Conservation (phyloP, 768 basidiomycete species). For the Phaeotremella fagi region DNA sequence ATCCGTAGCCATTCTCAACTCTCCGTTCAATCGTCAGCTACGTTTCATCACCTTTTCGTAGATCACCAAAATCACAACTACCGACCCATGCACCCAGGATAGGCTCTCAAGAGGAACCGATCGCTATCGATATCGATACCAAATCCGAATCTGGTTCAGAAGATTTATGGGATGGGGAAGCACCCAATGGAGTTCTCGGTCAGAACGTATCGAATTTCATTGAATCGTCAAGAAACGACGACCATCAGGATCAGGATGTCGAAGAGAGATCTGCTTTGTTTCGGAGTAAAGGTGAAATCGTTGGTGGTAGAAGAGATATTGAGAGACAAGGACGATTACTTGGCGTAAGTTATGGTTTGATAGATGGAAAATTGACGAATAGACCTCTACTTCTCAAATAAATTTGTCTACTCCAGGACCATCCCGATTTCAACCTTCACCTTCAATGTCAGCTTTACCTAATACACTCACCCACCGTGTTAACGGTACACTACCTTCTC, state of each 20-base stretch:
- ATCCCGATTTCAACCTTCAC: background rate
- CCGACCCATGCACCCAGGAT: constrained; percentile 9
- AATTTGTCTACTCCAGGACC: background rate
- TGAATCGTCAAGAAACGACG: too few species aligned
- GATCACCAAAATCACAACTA: constrained; percentile 10
- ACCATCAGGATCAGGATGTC: too few species aligned
- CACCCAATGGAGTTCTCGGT: constrained; percentile 15
- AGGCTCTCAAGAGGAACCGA: too few species aligned
- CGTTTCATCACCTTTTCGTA: constrained; percentile 29
- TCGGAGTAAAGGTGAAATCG: constrained; percentile 21
- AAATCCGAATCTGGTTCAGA: constrained; percentile 39
- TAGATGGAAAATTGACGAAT: too few species aligned
- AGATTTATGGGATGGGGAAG: constrained; percentile 33
- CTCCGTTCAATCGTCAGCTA: constrained; percentile 26
- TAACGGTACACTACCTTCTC: background rate
- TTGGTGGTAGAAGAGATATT: constrained; percentile 25
- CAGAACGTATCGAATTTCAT: constrained; percentile 33
- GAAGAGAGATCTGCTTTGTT: constrained; percentile 13
- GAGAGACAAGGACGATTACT: constrained; percentile 7
- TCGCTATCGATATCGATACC: constrained; percentile 7
- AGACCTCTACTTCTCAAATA: background rate
- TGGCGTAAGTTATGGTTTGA: background rate
- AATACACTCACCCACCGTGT: background rate
- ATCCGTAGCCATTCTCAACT: constrained; percentile 19
- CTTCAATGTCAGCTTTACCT: background rate